These are phyloP conservation scores for Dictyostelium discoideum DNA, from an alignment of 78 protist species.

Conservation along the genomic window DNA sequence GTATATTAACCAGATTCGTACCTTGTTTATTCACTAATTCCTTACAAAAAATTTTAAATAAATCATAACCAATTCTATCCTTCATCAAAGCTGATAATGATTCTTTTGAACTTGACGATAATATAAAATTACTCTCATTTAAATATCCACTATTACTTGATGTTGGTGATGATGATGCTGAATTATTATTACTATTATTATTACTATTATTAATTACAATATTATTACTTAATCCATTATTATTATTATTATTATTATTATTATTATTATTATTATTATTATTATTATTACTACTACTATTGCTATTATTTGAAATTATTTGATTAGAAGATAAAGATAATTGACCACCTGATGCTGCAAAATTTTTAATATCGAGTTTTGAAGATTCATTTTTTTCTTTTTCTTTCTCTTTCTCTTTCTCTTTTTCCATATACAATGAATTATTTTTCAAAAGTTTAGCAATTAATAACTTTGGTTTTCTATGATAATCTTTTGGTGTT, in stretches of 20 bases:
- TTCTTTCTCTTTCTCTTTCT: slow-evolving; percentile 6
- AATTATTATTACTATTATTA: not conserved
- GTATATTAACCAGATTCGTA: not conserved
- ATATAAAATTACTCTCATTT: not conserved
- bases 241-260: not conserved
- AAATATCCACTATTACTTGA: not conserved
- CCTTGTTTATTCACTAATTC: not conserved
- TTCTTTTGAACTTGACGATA: slow-evolving; percentile 26
- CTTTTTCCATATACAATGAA: slow-evolving; percentile 8
- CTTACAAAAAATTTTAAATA: slow-evolving; percentile 28
- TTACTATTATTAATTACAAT: not conserved
- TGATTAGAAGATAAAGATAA: not conserved
- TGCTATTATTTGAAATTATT: not conserved
- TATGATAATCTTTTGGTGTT: slow-evolving; percentile 12
- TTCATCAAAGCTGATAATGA: slow-evolving; percentile 23
- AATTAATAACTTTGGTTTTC: slow-evolving; percentile 20
- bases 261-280: not conserved
- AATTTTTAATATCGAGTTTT: not conserved
- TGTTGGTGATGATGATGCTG: not conserved
- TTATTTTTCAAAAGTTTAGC: slow-evolving; percentile 22
- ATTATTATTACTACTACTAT: not conserved
- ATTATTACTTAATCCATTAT: not conserved
- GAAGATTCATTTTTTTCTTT: not conserved
- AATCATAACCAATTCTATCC: slow-evolving; percentile 31
- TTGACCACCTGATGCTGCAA: slow-evolving; percentile 11